Base-by-base conservation (phyloP, 768 basidiomycete species). In the Phaffia australis region DNA sequence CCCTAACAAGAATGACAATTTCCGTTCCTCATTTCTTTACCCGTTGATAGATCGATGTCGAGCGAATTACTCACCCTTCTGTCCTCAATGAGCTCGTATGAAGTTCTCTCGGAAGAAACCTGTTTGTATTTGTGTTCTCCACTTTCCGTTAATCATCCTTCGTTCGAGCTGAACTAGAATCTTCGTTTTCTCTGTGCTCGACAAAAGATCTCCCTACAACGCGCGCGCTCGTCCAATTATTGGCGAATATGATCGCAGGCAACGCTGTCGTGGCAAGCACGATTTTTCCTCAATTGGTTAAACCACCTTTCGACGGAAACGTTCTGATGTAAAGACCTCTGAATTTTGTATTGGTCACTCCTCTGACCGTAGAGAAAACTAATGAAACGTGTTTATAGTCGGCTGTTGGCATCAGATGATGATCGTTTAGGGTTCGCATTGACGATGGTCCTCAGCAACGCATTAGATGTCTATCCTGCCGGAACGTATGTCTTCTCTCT, bases 161-260 rank as follows among this genome's bases (percentile, higher is more conserved):
- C 11, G 4, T 11, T 11, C 35, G 35, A 42, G 35, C 50, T 47
- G 25, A 11, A 54, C 52, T 59, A 60, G 54, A 55, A 47, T 62
- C 23, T 70, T 55, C 61, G 48, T n/a, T 42, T 42, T 42, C 35
- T 42, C 11, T 42, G 35, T 42, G 35, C 35, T 42, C 11, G 35
- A 42, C 35, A 42, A 42, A 72, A 93, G 91, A 82, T 66, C 80
- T 83, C 63, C 77, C 80, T 0, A 79, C 82, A 23, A 84, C 86
- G 9, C 81, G 87, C 19, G 80, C 88, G 66, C 77, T 88, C 32
- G 79, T 85, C 1, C 90, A 95, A 74, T 78, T 87, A 3, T 79
- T 94, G 32, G 87, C 89, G 23, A 95, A 95, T 74, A 79, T 90
- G 27, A 81, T 93, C 42, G 89, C 92, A 1, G 81, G 81, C 9